A percentile compares a stretch with the other conserved stretches of the same genome.
Conservation (phyloP, 1,284 basidiomycete genomes). For the Taiwanofungus camphoratus region DNA sequence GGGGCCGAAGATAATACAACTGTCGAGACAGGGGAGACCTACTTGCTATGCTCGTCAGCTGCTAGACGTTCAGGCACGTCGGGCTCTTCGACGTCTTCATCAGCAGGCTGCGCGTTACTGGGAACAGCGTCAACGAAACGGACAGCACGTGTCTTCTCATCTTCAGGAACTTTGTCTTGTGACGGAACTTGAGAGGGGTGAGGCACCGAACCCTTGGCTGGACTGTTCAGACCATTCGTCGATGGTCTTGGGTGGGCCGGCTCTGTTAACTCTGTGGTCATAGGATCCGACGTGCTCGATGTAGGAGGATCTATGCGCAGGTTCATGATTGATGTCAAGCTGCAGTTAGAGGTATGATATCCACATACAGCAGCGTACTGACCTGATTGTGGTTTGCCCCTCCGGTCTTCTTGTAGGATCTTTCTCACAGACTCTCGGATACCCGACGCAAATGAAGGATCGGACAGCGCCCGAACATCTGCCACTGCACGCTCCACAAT, state of each 20-base stretch:
- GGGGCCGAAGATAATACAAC: too few species aligned
- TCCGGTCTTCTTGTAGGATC: constrained; percentile 21
- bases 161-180: not conserved
- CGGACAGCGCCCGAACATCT: constrained; percentile 46
- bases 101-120: not conserved
- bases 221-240: too few species aligned
- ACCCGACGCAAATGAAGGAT: constrained; percentile 41
- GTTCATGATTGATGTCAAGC: too few species aligned
- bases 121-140: constrained; percentile 1
- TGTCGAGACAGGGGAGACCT: too few species aligned
- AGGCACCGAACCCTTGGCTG: not conserved
- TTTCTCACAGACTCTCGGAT: constrained; percentile 31
- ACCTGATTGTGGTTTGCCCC: not conserved
- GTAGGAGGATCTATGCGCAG: too few species aligned
- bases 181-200: too few species aligned
- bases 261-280: too few species aligned
- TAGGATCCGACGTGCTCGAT: too few species aligned
- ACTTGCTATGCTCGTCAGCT: too few species aligned
- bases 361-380: too few species aligned
- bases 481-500: constrained; percentile 58
- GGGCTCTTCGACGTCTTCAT: not conserved
- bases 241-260: too few species aligned
- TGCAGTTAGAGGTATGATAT: too few species aligned
- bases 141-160: constrained; percentile 1
- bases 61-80: not conserved